Conservation (phyloP, 768 basidiomycete genomes). For the Dentipellis fragilis region DNA sequence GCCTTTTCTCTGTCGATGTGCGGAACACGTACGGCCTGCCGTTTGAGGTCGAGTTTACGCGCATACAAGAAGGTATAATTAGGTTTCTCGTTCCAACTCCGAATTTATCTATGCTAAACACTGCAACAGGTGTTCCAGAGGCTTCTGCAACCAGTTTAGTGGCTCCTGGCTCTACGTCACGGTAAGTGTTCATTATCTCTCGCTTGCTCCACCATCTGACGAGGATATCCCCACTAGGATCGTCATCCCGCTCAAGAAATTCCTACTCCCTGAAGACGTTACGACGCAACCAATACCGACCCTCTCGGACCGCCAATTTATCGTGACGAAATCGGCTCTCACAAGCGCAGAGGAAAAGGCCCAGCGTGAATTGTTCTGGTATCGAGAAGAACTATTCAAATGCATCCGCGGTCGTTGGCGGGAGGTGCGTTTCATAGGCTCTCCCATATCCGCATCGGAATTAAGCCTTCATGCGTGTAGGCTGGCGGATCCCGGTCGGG, state of each 20-base stretch:
- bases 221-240: constrained; percentile 28
- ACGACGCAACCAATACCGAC: constrained; percentile 70
- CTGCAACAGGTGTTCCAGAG: constrained; percentile 26
- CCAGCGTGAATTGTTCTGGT: constrained; percentile 90
- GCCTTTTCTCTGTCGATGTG: constrained; percentile 84
- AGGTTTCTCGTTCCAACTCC: not conserved
- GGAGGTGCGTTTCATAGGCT: constrained; percentile 47
- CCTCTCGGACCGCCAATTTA: constrained; percentile 82
- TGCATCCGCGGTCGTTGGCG: constrained; percentile 66
- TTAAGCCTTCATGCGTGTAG: constrained; percentile 28
- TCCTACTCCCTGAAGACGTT: constrained; percentile 47
- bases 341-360: constrained; percentile 46
- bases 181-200: constrained; percentile 34
- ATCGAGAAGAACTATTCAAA: constrained; percentile 78
- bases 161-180: constrained; percentile 80
- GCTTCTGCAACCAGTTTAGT: constrained; percentile 47
- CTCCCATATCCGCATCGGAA: not conserved
- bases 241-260: constrained; percentile 62
- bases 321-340: constrained; percentile 66
- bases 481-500: constrained; percentile 72
- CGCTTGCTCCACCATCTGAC: not conserved
- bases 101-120: not conserved
- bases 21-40: constrained; percentile 86
- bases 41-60: constrained; percentile 77
- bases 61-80: constrained; percentile 47